These are phyloP conservation scores for Mycena galopus DNA, from an alignment of 768 basidiomycete genomes.

Conservation along the genomic window DNA sequence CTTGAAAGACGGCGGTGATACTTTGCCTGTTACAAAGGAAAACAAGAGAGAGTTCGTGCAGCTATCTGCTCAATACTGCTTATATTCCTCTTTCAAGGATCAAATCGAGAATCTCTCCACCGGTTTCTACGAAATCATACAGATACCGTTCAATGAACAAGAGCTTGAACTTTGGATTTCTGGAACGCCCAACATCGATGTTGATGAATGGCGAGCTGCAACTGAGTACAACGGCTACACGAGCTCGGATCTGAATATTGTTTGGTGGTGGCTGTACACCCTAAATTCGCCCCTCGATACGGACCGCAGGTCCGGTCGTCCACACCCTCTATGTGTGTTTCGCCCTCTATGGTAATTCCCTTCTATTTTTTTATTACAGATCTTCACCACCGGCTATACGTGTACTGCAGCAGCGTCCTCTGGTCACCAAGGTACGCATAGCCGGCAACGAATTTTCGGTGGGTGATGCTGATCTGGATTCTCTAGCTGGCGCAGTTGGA, in stretches of 20 bases:
- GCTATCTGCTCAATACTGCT: conserved; percentile 92
- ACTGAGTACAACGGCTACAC: conserved; percentile 93
- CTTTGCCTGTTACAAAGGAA: conserved; percentile 92
- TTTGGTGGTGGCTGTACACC: conserved; percentile 99
- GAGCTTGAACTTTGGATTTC: conserved; percentile 95
- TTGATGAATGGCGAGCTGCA: conserved; percentile 96
- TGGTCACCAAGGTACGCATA: conserved; percentile 75
- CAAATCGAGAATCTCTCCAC: conserved; percentile 92
- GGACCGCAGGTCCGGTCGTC: too few relatives aligned
- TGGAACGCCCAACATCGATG: conserved; percentile 98
- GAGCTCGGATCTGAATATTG: conserved; percentile 93
- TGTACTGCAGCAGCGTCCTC: conserved; percentile 81
- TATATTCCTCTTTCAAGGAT: conserved; percentile 94
- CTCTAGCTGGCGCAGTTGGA: conserved; percentile 82
- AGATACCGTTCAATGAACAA: conserved; percentile 97
- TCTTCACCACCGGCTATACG: too few relatives aligned
- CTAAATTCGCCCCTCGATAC: too few relatives aligned
- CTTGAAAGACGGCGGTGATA: conserved; percentile 88
- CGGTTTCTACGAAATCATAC: conserved; percentile 98
- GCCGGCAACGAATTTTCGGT: not conserved
- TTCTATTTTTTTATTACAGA: too few relatives aligned
- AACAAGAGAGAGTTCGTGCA: conserved; percentile 98
- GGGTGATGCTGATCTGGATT: conserved; percentile 29
- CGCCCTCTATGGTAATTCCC: too few relatives aligned
- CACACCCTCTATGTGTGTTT: too few relatives aligned